Evolutionary conservation across 371 early-diverging fungal genomes (phyloP).

Genomic region (Lichtheimia ramosa): DNA sequence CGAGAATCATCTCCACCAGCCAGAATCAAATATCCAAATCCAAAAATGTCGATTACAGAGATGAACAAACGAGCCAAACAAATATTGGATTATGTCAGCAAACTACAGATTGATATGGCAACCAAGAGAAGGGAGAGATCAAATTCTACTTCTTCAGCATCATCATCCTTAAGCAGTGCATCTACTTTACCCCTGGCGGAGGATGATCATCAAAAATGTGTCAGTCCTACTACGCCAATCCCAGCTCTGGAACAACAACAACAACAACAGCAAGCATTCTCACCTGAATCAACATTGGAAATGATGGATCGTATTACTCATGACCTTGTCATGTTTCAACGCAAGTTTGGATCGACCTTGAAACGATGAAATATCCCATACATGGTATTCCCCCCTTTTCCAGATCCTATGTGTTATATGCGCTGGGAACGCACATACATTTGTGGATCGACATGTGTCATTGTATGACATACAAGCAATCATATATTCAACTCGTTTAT

Average conservation of each 20-base stretch:
- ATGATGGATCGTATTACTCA: conserved; percentile 41
- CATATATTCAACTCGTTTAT: not conserved
- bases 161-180: conserved; percentile 37
- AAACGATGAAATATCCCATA: too few species aligned
- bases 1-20: conserved; percentile 46
- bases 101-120: conserved; percentile 47
- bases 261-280: not conserved
- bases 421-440: too few species aligned
- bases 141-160: conserved; percentile 17
- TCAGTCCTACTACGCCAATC: conserved; percentile 21
- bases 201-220: conserved; percentile 7
- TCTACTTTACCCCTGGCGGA: conserved; percentile 40
- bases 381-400: too few species aligned
- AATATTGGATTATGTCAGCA: conserved; percentile 56
- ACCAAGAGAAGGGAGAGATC: conserved; percentile 20
- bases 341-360: conserved; percentile 23
- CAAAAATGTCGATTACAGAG: conserved; percentile 57
- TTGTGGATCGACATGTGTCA: too few species aligned
- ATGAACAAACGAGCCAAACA: conserved; percentile 63
- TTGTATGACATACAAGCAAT: conserved; percentile 2
- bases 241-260: not conserved
- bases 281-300: conserved; percentile 32
- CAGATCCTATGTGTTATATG: too few species aligned
- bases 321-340: conserved; percentile 44
- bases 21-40: conserved; percentile 49